Base-by-base conservation (phyloP, 257 asterid species). In the Solanum chaucha region DNA sequence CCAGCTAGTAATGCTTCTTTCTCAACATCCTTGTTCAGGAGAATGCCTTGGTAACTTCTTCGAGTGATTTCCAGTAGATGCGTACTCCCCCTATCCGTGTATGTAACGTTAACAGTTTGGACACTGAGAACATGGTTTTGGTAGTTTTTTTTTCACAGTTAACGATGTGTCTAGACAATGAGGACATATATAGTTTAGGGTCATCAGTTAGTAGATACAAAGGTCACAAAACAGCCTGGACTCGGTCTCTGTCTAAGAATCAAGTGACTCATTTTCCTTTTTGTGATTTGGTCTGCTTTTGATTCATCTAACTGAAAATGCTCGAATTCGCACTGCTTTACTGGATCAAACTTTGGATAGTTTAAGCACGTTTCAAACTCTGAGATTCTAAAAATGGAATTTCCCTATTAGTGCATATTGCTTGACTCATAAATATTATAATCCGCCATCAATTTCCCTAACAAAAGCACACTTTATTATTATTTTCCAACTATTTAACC, bases 101-200 rank as follows among this genome's bases (percentile, higher is more conserved):
- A 59, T 90, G 88, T 78, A 87, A 82, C 85, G 65, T 83, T 44
- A 73, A 59, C 38, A 86, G 86, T 84, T 71, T 40, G 84, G 80
- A 51, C 72, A 85, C 82, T 64, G 67, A 73, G 51, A 58, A 38
- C 70, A 81, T 59, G 73, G 51, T 83, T 87, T 85, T 82, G 41
- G 61, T 86, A 32, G 44, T 7, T 35, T 20, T 10, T 55, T 55
- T 44, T 78, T 32, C 10, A 78, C 15, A 44, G 65, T 80, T 80
- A 28, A 35, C 40, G 1, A n/a, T n/a, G 58, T 75, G 83, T 75
- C 83, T 26, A 80, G 67, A 80, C 34, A 14, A 4, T 46, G 85
- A 80, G 65, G 84, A 80, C 15, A 44, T 36, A 74, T 74, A 74
- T 80, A 80, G 67, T 17, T 46, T 15, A 80, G 67, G 64, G 68